These are phyloP conservation scores for Calonectria hongkongensis DNA, from an alignment of 2,329 filamentous ascomycete genomes.

Conservation along the genomic window DNA sequence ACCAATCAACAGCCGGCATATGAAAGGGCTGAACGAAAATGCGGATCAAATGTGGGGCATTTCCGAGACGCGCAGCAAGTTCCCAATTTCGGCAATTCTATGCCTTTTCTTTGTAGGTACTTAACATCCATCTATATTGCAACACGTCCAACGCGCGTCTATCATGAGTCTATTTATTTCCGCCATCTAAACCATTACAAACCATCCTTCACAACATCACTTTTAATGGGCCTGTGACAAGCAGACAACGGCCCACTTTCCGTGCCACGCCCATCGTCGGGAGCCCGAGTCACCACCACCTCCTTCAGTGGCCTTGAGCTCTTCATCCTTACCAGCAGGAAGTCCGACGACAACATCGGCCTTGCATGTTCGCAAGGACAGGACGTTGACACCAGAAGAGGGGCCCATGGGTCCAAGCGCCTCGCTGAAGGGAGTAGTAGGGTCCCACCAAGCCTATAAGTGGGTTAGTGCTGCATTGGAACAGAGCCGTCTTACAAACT, in stretches of 20 bases:
- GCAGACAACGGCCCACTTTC: conserved; percentile 95
- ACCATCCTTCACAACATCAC: conserved; percentile 11
- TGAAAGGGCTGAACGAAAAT: conserved; percentile 14
- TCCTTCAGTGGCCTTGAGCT: conserved; percentile 79
- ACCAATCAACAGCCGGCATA: conserved; percentile 20
- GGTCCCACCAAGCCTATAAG: conserved; percentile 78
- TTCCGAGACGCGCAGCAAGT: conserved; percentile 8
- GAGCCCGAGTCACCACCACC: conserved; percentile 82
- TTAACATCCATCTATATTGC: conserved; percentile 27
- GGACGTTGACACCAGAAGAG: conserved; percentile 86
- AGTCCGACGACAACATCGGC: conserved; percentile 96
- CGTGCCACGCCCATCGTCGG: conserved; percentile 94
- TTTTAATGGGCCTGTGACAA: conserved; percentile 59
- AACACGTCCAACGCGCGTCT: conserved; percentile 14
- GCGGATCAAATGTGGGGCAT: conserved; percentile 21
- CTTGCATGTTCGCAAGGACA: conserved; percentile 95
- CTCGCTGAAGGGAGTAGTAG: conserved; percentile 88
- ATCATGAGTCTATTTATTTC: conserved; percentile 39
- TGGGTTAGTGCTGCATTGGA: conserved; percentile 38
- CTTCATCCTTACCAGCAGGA: conserved; percentile 87
- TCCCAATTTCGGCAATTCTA: conserved; percentile 21
- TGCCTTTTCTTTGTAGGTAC: conserved; percentile 23
- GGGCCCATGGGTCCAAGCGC: conserved; percentile 91
- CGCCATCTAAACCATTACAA: conserved; percentile 30
- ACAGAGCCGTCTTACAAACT: conserved; percentile 57